A percentile compares a stretch with the other conserved stretches of the same genome.
Evolutionary conservation across 148 eudicot genomes (phyloP).

Genomic region (Talinum fruticosum): DNA sequence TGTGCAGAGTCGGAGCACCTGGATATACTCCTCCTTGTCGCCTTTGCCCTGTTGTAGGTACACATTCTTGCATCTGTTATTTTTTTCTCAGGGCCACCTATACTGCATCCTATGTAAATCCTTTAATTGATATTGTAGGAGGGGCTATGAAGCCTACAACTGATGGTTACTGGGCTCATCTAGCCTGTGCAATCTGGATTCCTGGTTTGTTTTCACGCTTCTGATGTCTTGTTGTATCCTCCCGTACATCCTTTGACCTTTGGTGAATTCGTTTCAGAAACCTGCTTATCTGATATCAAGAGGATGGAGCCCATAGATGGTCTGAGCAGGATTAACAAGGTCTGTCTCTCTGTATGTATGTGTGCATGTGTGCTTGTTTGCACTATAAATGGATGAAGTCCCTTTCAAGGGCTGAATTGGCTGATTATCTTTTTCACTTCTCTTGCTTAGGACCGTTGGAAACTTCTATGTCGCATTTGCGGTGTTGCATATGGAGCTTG

Average conservation of each 20-base stretch:
- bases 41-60: constrained; percentile 93
- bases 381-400: background rate
- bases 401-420: constrained; percentile 8
- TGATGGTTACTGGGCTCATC: constrained; percentile 99
- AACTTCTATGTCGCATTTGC: constrained; percentile 90
- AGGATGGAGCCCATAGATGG: constrained; percentile 99
- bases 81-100: background rate
- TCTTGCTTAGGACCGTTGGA: constrained; percentile 84
- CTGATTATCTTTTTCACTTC: background rate
- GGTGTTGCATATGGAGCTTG: constrained; percentile 94
- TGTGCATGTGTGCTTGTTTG: background rate
- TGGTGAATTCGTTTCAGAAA: constrained; percentile 51
- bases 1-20: constrained; percentile 93
- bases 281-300: constrained; percentile 89
- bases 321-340: constrained; percentile 73
- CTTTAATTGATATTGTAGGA: constrained; percentile 40
- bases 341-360: constrained; percentile 20
- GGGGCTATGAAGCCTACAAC: constrained; percentile 99
- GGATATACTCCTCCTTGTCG: constrained; percentile 72
- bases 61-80: constrained; percentile 14
- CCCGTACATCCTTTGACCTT: constrained; percentile 24
- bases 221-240: constrained; percentile 3
- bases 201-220: constrained; percentile 59
- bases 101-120: constrained; percentile 7
- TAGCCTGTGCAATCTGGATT: constrained; percentile 99